phyloP scores from a whole-genome alignment of 1,284 basidiomycete genomes.

The Cerioporus squamosus region DNA sequence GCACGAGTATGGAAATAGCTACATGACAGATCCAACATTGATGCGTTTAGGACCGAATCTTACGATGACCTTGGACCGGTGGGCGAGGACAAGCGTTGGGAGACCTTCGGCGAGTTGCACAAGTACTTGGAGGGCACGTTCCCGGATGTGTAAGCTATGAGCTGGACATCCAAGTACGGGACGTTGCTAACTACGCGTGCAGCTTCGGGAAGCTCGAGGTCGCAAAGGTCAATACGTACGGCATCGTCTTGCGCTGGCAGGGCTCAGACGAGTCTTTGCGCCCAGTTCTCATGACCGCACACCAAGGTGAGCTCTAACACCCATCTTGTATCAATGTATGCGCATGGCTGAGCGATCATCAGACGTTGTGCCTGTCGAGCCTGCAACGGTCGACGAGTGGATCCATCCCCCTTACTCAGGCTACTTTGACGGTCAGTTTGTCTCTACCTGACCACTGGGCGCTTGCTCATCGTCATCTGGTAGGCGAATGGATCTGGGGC shows the following conservation, averaged over 20 bases:
- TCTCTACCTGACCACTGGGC: not conserved
- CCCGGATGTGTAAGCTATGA: conserved; percentile 40
- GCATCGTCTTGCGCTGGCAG: conserved; percentile 64
- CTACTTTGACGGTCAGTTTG: conserved; percentile 34
- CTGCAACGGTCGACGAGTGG: conserved; percentile 56
- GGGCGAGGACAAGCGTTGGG: conserved; percentile 49
- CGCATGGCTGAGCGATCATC: not conserved
- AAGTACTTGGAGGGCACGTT: conserved; percentile 43
- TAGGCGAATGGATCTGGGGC: conserved; percentile 61
- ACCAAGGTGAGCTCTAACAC: conserved; percentile 66
- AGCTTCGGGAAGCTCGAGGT: conserved; percentile 57
- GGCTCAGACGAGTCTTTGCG: conserved; percentile 58
- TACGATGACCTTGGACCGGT: conserved; percentile 33
- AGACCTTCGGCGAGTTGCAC: conserved; percentile 42
- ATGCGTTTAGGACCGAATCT: conserved; percentile 30
- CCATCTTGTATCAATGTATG: not conserved
- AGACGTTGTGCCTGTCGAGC: conserved; percentile 64
- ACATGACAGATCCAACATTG: not conserved
- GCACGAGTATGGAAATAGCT: not conserved
- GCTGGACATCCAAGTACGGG: conserved; percentile 5
- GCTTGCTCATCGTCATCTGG: not conserved
- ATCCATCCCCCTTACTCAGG: conserved; percentile 40
- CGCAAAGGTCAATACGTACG: conserved; percentile 66
- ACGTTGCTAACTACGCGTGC: not conserved
- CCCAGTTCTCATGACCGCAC: conserved; percentile 67